Percentiles rank a stretch among this genome's conserved stretches.
Evolutionary conservation across 108 stramenopile genomes (phyloP).

Genomic region (Asterionellopsis glacialis): DNA sequence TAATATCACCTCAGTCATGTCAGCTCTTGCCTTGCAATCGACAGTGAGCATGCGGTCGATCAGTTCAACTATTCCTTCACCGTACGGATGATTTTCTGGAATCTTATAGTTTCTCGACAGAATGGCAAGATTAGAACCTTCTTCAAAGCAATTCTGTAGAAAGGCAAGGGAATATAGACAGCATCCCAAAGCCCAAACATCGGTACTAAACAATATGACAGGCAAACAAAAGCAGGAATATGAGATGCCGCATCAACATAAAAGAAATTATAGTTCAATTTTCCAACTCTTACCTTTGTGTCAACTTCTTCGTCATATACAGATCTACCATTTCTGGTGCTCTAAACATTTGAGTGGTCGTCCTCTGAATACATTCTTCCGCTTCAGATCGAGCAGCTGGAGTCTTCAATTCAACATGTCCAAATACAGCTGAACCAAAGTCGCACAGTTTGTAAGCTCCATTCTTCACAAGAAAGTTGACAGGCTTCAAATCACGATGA

Average conservation of each 20-base stretch:
- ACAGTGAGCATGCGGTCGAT: conserved; percentile 82
- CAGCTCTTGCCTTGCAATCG: conserved; percentile 69
- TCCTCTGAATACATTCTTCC: conserved; percentile 87
- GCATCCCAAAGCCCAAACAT: conserved; percentile 95
- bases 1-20: conserved; percentile 88
- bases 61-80: conserved; percentile 71
- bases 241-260: conserved; percentile 3
- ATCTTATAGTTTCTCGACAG: conserved; percentile 82
- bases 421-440: conserved; percentile 87
- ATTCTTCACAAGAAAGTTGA: conserved; percentile 94
- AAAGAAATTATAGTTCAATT: not conserved
- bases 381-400: conserved; percentile 59
- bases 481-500: conserved; percentile 97
- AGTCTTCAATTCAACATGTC: conserved; percentile 78
- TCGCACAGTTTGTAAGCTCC: conserved; percentile 88
- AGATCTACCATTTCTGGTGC: conserved; percentile 97
- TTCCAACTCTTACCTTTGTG: conserved; percentile 50
- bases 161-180: conserved; percentile 84
- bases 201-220: conserved; percentile 56
- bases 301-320: conserved; percentile 82
- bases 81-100: conserved; percentile 81
- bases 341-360: conserved; percentile 96
- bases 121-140: conserved; percentile 90
- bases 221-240: not conserved
- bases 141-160: conserved; percentile 88